These are phyloP conservation scores for Talaromyces wortmannii DNA, from an alignment of 495 filamentous ascomycete genomes.

Conservation along the genomic window DNA sequence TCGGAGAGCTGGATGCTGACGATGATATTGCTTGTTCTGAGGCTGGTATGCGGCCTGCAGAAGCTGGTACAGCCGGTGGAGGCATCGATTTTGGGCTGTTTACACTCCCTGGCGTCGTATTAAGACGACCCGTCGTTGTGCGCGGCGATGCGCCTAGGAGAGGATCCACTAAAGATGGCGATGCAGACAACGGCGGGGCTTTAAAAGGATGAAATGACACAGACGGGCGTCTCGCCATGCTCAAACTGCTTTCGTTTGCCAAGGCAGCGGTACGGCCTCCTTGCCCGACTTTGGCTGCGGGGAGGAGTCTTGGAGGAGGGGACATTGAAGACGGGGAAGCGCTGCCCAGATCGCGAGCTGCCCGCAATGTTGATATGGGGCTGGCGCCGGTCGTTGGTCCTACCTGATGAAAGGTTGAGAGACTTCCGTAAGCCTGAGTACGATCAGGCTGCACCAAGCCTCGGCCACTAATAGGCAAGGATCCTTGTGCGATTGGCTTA, in stretches of 20 bases:
- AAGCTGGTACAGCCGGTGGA: conserved; percentile 39
- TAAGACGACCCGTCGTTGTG: conserved; percentile 44
- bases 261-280: conserved; percentile 55
- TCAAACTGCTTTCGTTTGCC: conserved; percentile 46
- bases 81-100: conserved; percentile 60
- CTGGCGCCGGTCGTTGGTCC: conserved; percentile 69
- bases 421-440: conserved; percentile 81
- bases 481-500: conserved; percentile 47
- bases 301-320: conserved; percentile 52
- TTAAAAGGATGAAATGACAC: conserved; percentile 95
- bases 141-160: conserved; percentile 54
- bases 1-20: conserved; percentile 64
- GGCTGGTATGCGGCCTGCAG: conserved; percentile 25
- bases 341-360: conserved; percentile 48
- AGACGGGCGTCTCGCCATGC: conserved; percentile 64
- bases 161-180: conserved; percentile 57
- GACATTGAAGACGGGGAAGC: conserved; percentile 48
- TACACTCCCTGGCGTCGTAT: conserved; percentile 53
- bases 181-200: conserved; percentile 87
- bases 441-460: conserved; percentile 50
- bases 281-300: conserved; percentile 50
- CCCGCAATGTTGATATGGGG: conserved; percentile 77
- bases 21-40: conserved; percentile 53
- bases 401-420: conserved; percentile 87
- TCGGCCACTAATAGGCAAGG: conserved; percentile 52